Conservation (phyloP, 257 asterid species). For the Linaria vulgaris region DNA sequence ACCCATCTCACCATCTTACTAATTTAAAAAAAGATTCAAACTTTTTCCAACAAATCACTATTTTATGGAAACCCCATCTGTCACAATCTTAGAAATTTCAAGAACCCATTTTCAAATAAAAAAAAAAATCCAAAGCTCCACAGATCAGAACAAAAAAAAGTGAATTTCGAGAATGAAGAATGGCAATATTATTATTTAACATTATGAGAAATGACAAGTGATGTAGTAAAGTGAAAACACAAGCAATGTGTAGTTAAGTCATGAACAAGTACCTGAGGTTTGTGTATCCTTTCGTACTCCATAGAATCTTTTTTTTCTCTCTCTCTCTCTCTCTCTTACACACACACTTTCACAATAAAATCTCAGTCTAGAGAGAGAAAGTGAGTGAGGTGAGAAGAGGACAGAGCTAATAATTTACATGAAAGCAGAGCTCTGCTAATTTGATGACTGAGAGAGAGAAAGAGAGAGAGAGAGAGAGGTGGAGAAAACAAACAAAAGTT, state of each 20-base stretch:
- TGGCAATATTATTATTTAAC: too few relatives aligned
- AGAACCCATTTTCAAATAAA: too few relatives aligned
- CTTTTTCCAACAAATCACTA: neutral
- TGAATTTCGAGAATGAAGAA: neutral
- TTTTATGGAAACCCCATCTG: conserved; percentile 16
- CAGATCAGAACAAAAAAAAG: neutral
- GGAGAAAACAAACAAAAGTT: neutral
- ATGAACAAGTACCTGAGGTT: conserved; percentile 57
- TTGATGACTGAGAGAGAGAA: conserved; percentile 11
- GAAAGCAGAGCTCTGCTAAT: conserved; percentile 28
- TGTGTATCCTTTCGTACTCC: conserved; percentile 99
- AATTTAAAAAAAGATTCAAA: neutral
- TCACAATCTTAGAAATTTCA: neutral
- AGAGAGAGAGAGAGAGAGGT: conserved; percentile 20
- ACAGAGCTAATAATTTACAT: conserved; percentile 26
- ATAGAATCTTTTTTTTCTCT: conserved; percentile 43
- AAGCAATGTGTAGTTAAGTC: conserved; percentile 7
- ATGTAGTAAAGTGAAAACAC: conserved; percentile 1
- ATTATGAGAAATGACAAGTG: neutral
- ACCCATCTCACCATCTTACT: conserved; percentile 9
- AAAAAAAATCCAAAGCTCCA: neutral
- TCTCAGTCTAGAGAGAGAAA: conserved; percentile 30
- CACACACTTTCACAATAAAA: too few relatives aligned
- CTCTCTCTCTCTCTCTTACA: too few relatives aligned
- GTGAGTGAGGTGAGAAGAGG: conserved; percentile 21